phyloP scores from a whole-genome alignment of 2,329 filamentous ascomycete species.

The Scedosporium aurantiacum region DNA sequence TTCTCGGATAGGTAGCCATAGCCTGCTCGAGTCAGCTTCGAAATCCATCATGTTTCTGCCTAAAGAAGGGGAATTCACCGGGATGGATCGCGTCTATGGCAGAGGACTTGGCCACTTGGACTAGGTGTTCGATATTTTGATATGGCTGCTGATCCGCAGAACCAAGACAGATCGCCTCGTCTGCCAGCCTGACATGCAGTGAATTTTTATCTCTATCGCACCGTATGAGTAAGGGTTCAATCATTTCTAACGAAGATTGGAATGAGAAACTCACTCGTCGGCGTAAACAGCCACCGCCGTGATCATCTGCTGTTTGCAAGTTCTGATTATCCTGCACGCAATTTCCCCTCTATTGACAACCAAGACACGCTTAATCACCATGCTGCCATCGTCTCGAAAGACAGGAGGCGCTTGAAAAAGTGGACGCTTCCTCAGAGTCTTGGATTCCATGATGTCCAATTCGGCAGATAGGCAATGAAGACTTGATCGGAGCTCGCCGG shows the following conservation, averaged over 20 bases:
- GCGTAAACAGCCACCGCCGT: slow-evolving; percentile 62
- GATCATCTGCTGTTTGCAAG: slow-evolving; percentile 55
- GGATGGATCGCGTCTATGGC: slow-evolving; percentile 49
- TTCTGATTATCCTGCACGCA: slow-evolving; percentile 58
- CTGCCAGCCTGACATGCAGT: not conserved
- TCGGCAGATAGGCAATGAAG: too few relatives aligned
- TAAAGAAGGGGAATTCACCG: not conserved
- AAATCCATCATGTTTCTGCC: not conserved
- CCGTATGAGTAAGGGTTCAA: slow-evolving; percentile 42
- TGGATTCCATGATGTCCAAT: not conserved
- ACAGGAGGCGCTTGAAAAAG: not conserved
- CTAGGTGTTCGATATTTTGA: not conserved
- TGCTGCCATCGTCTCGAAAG: not conserved
- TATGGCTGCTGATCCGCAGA: not conserved
- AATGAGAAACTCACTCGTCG: slow-evolving; percentile 37
- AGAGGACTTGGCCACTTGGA: slow-evolving; percentile 34
- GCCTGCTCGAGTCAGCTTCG: slow-evolving; percentile 21
- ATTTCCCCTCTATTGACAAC: slow-evolving; percentile 71
- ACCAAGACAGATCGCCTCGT: not conserved
- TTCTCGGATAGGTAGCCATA: slow-evolving; percentile 60
- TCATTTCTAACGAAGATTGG: slow-evolving; percentile 49
- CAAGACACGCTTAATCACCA: slow-evolving; percentile 19
- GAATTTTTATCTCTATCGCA: not conserved
- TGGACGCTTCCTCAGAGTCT: not conserved
- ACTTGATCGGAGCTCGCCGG: too few relatives aligned